Evolutionary conservation across 2,329 filamentous ascomycete genomes (phyloP), one percentile per base, ranked within the genome.

Genomic region (Fusarium sp.): DNA sequence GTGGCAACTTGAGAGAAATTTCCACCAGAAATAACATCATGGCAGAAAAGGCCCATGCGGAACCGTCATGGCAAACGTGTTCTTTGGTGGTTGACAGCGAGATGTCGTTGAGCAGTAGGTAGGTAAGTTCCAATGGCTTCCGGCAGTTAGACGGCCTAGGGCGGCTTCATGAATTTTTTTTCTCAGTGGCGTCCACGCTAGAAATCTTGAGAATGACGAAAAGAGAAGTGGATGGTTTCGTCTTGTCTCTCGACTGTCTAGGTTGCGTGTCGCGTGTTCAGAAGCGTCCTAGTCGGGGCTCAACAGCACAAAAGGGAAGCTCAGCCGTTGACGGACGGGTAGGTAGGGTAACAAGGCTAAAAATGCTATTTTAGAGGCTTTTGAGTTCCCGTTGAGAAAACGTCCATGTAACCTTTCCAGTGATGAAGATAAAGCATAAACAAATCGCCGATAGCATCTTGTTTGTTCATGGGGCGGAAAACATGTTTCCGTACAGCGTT

Each of bases 101-200:
- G n/a, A 34, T 35, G 25, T 13, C 15, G 29, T 39, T 36, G n/a
- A 41, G 39, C 13, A 42, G 35, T 42, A 24, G 26, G 40, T 25
- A 39, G 24, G 10, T 9, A 24, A 25, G 10, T 19, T 19, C 43
- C 32, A 46, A 34, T 34, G 34, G 31, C 38, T 35, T 35, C 26
- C 15, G 40, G 41, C 5, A 47, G 49, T 64, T 52, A 51, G 9
- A 22, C 28, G 47, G 40, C 15, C 40, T 42, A 28, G 24, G 9
- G 19, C 28, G 47, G 40, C 15, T 44, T 42, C 32, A 28, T 34
- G 22, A 46, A 53, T 59, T 47, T 53, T 40, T 45, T 47, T 43
- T 34, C 32, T n/a, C 38, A 22, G 56, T 56, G 61, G 66, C 66
- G 61, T 46, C 25, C 42, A 61, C 61, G 58, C 66, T 61, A 65